Base-by-base conservation (phyloP, 371 early-diverging fungal genomes). In the Mortierella sp. region DNA sequence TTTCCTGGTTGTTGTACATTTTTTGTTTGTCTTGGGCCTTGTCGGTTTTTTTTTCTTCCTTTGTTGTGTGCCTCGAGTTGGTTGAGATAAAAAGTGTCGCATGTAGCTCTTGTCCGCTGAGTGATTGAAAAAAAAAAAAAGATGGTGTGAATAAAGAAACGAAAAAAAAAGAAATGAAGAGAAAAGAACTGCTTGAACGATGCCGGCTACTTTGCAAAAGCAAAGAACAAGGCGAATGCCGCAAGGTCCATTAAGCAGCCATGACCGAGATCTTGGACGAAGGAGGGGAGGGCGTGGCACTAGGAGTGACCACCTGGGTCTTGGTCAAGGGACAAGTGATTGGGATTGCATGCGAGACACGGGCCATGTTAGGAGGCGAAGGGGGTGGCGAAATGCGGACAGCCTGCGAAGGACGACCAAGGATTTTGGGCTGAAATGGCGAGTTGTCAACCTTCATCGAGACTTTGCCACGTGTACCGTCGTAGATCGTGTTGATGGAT, bases 401-500 rank as follows among this genome's bases (percentile, higher is more conserved):
- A n/a, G 86, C 83, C 16, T 81, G 72, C 9, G 83, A 83, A 13
- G 69, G 67, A 1, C 70, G 64, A 26, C 64, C 53, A 18, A 54
- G 27, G 46, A 46, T 38, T 38, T 47, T 60, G 13, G 43, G 78
- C 58, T 60, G 76, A 67, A 58, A 54, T 55, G 71, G 55, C 57
- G 61, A 43, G 31, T 68, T 69, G 58, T 84, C 83, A 4, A 80
- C 28, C 54, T 83, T 82, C 54, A 86, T 61, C 21, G 84, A 81
- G 55, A 89, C 72, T 55, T 87, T 78, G 14, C 87, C 85, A 48
- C 86, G 83, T 58, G 87, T 79, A 34, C 87, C 81, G 71, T 91
- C 89, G 67, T 86, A 92, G 19, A 92, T 70, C 24, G 87, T 87
- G 80, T 86, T 83, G 56, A 90, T 82, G 27, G 83, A 81, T 14